A percentile compares a stretch with the other conserved stretches of the same genome.
These are phyloP conservation scores for Thermothelomyces thermophilus DNA, from an alignment of 2,329 filamentous ascomycete genomes.

Conservation along the genomic window DNA sequence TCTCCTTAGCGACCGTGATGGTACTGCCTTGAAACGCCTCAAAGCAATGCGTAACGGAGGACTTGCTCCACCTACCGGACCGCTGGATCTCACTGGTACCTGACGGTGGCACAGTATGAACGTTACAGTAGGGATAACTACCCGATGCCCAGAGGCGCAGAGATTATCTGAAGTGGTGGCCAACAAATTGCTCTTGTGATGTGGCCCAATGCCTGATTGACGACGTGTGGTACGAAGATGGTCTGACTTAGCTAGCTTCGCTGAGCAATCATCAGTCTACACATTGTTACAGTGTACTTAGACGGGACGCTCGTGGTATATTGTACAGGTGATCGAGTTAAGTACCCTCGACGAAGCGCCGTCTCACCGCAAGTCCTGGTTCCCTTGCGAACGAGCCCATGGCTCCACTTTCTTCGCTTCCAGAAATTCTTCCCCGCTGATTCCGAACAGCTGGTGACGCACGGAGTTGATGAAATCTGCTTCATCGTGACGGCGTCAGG, in stretches of 20 bases:
- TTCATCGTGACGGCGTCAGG: not conserved
- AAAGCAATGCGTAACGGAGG: not conserved
- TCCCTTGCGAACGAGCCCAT: too few relatives aligned
- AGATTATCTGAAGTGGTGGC: too few relatives aligned
- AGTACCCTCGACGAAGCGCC: conserved; percentile 15
- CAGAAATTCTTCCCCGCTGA: conserved; percentile 19
- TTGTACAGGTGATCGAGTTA: not conserved
- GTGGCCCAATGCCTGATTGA: conserved; percentile 12
- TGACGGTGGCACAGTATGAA: conserved; percentile 3
- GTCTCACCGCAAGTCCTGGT: conserved; percentile 15
- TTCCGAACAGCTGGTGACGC: conserved; percentile 10
- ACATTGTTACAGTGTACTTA: too few relatives aligned
- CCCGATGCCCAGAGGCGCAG: too few relatives aligned
- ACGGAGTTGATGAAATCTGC: not conserved
- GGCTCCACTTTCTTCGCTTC: conserved; percentile 7
- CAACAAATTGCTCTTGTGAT: conserved; percentile 7
- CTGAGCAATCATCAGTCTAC: too few relatives aligned
- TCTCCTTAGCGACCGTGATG: not conserved
- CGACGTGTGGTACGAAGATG: conserved; percentile 4
- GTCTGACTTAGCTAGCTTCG: not conserved
- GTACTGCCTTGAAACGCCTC: not conserved
- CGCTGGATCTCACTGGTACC: too few relatives aligned
- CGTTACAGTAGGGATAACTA: not conserved
- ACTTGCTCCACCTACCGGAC: not conserved
- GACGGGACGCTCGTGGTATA: too few relatives aligned